Evolutionary conservation across 2,329 filamentous ascomycete species (phyloP).

Genomic region (Pseudogymnoascus pannorum): DNA sequence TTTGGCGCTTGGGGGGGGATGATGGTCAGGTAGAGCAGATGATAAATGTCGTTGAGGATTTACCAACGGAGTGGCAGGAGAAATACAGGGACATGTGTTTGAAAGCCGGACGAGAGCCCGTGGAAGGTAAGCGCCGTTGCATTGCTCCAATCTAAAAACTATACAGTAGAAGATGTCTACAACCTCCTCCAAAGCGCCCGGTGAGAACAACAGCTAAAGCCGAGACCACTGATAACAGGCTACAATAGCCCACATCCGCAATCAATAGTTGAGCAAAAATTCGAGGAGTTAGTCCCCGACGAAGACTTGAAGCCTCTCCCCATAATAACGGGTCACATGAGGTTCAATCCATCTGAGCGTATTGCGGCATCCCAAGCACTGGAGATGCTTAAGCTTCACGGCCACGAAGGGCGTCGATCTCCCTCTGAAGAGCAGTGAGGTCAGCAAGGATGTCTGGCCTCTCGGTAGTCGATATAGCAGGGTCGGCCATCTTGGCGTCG

Average conservation of each 20-base stretch:
- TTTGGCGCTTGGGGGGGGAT: conserved; percentile 9
- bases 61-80: conserved; percentile 17
- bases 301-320: conserved; percentile 2
- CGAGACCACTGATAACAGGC: not conserved
- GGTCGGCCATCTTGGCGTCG: conserved; percentile 19
- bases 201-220: not conserved
- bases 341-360: not conserved
- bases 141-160: conserved; percentile 2
- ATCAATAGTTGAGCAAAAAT: conserved; percentile 12
- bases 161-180: not conserved
- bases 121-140: not conserved
- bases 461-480: conserved; percentile 15
- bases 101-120: not conserved
- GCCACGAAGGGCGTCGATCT: conserved; percentile 61
- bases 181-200: not conserved
- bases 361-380: conserved; percentile 4
- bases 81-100: conserved; percentile 10
- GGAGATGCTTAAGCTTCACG: conserved; percentile 12
- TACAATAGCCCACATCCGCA: not conserved
- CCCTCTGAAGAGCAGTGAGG: conserved; percentile 61
- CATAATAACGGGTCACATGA: not conserved
- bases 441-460: conserved; percentile 63
- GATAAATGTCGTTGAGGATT: conserved; percentile 14
- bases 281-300: not conserved
- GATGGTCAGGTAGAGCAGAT: conserved; percentile 12